phyloP scores from a whole-genome alignment of 2,329 filamentous ascomycete species.

The Rasamsonia emersonii region DNA sequence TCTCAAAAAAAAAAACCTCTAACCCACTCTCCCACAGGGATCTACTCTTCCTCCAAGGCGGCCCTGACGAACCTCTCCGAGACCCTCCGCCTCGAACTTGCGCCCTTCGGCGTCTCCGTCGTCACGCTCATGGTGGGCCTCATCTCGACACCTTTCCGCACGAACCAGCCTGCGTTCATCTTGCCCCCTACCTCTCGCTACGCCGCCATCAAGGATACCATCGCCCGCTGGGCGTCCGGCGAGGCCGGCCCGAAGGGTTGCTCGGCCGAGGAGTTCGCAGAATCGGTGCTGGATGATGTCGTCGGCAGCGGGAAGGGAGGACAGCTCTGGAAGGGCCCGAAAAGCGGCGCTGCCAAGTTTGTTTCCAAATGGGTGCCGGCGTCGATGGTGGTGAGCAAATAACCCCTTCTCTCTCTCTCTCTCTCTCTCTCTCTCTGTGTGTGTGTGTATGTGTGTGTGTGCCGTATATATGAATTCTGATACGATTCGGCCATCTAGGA shows the following conservation, averaged over 20 bases:
- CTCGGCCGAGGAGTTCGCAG: conserved; percentile 7
- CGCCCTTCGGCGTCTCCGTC: conserved; percentile 21
- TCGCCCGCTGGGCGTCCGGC: conserved; percentile 8
- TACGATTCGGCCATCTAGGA: too few relatives aligned
- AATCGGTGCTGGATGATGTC: conserved; percentile 7
- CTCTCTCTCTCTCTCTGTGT: too few relatives aligned
- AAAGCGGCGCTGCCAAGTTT: conserved; percentile 4
- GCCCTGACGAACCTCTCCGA: conserved; percentile 19
- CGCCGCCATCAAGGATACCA: conserved; percentile 6
- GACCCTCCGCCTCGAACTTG: too few relatives aligned
- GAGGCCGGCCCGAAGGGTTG: conserved; percentile 7
- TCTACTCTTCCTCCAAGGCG: conserved; percentile 26
- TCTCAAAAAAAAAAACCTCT: too few relatives aligned
- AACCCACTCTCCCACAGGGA: conserved; percentile 16
- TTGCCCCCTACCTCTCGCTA: conserved; percentile 6
- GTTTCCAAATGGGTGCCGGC: conserved; percentile 6
- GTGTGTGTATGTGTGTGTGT: too few relatives aligned
- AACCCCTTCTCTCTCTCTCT: too few relatives aligned
- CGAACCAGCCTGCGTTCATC: conserved; percentile 5
- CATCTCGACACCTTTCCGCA: conserved; percentile 13
- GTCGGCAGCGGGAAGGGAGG: conserved; percentile 6
- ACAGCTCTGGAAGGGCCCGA: conserved; percentile 7
- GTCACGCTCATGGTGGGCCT: conserved; percentile 20
- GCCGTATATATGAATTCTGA: too few relatives aligned
- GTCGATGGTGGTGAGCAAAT: conserved; percentile 11